These are phyloP conservation scores for Chaetomium sp. DNA, from an alignment of 2,329 filamentous ascomycete genomes.

Conservation along the genomic window DNA sequence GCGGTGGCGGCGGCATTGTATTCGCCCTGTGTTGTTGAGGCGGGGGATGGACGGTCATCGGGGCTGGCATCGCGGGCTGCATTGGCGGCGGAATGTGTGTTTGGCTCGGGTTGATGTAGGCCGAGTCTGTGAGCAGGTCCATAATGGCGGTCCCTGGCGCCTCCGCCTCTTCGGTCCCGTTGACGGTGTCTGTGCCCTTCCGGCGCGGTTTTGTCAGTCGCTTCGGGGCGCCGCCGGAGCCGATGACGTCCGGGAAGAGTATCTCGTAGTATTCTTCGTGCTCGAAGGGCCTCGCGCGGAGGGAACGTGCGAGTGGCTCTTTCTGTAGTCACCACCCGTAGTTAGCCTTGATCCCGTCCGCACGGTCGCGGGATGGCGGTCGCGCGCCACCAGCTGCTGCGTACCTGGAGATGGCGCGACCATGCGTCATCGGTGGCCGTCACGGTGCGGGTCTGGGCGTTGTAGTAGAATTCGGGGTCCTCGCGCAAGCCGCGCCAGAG, in stretches of 20 bases:
- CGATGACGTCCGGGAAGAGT: slow-evolving; percentile 61
- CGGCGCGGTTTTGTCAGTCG: slow-evolving; percentile 59
- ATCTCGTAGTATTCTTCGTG: slow-evolving; percentile 64
- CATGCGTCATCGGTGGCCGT: slow-evolving; percentile 60
- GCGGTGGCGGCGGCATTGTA: slow-evolving; percentile 38
- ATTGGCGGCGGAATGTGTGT: slow-evolving; percentile 35
- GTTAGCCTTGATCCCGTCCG: background rate
- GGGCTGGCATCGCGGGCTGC: slow-evolving; percentile 34
- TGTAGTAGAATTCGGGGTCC: slow-evolving; percentile 59
- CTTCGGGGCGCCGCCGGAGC: slow-evolving; percentile 61
- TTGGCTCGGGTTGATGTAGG: slow-evolving; percentile 33
- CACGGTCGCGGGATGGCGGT: too few species aligned
- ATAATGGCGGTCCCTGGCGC: slow-evolving; percentile 53
- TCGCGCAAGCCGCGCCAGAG: slow-evolving; percentile 61
- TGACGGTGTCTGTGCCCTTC: slow-evolving; percentile 50
- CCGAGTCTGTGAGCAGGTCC: slow-evolving; percentile 46
- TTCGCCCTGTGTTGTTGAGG: slow-evolving; percentile 32
- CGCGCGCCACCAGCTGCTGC: slow-evolving; percentile 29
- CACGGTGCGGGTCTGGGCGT: slow-evolving; percentile 52
- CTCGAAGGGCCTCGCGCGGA: slow-evolving; percentile 60
- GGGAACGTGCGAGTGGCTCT: slow-evolving; percentile 59
- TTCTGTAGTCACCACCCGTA: slow-evolving; percentile 44
- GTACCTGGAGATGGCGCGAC: slow-evolving; percentile 59
- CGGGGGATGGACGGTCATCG: slow-evolving; percentile 29
- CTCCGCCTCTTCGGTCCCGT: slow-evolving; percentile 48